Percentiles rank a stretch among this genome's conserved stretches.
phyloP scores from a whole-genome alignment of 305 asterid genomes.

The Fraxinus ornus region DNA sequence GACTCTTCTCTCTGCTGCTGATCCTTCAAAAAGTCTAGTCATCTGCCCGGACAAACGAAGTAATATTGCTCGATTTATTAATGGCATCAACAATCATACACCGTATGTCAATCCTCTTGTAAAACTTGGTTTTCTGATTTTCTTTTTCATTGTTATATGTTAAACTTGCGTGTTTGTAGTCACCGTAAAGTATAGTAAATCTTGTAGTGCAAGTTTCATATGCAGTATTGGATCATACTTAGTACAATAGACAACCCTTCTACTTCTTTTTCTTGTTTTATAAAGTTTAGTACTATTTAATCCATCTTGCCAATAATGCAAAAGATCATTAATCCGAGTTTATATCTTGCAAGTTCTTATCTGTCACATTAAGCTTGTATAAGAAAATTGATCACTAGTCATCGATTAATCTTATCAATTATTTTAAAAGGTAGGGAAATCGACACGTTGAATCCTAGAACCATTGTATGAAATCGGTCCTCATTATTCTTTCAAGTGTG shows the following conservation, averaged over 20 bases:
- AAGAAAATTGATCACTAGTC: background rate
- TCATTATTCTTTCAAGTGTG: background rate
- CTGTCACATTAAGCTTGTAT: background rate
- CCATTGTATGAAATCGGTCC: background rate
- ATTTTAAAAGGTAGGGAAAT: background rate
- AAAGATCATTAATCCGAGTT: background rate
- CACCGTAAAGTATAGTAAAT: background rate
- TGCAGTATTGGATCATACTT: background rate
- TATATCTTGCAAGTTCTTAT: background rate
- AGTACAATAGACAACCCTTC: no score
- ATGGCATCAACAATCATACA: constrained; percentile 86
- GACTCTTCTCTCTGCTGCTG: constrained; percentile 73
- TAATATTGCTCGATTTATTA: constrained; percentile 84
- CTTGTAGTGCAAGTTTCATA: background rate
- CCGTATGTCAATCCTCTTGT: constrained; percentile 44
- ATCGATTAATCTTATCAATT: background rate
- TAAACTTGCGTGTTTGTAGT: background rate
- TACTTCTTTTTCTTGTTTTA: background rate
- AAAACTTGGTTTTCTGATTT: background rate
- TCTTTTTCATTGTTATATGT: background rate
- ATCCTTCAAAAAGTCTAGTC: constrained; percentile 65
- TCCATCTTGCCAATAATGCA: background rate
- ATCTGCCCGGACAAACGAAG: constrained; percentile 83
- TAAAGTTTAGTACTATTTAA: background rate
- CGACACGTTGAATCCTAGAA: background rate